These are phyloP conservation scores for Craspedostauros australis DNA, from an alignment of 108 stramenopile genomes.

Conservation along the genomic window DNA sequence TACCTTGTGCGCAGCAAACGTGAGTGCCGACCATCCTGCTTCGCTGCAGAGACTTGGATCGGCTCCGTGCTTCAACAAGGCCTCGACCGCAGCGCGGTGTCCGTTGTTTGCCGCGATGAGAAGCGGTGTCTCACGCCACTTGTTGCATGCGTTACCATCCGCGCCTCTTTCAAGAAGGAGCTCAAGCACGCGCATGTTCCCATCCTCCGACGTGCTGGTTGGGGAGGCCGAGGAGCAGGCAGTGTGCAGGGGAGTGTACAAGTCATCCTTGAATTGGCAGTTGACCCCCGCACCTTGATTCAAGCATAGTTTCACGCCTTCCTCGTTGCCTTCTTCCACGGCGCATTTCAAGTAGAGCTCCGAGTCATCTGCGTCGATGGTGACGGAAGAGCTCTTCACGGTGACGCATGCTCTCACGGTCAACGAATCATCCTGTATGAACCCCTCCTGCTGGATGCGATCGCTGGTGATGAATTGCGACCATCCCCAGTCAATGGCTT, in stretches of 20 bases:
- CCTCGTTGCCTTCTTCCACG: slow-evolving; percentile 85
- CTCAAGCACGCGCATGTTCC: slow-evolving; percentile 69
- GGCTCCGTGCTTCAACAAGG: slow-evolving; percentile 67
- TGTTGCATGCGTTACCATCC: slow-evolving; percentile 88
- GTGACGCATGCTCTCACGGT: slow-evolving; percentile 75
- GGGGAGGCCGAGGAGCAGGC: slow-evolving; percentile 64
- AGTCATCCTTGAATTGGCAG: slow-evolving; percentile 90
- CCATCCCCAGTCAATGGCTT: slow-evolving; percentile 93
- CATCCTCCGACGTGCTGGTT: slow-evolving; percentile 22
- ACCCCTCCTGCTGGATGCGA: slow-evolving; percentile 81
- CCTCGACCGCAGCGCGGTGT: slow-evolving; percentile 77
- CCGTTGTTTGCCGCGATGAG: slow-evolving; percentile 88
- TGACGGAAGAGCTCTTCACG: slow-evolving; percentile 67
- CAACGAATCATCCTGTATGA: slow-evolving; percentile 58
- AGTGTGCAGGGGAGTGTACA: slow-evolving; percentile 86
- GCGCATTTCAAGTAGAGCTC: slow-evolving; percentile 88
- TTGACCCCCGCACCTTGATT: slow-evolving; percentile 78
- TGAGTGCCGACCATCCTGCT: slow-evolving; percentile 85
- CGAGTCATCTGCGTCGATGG: slow-evolving; percentile 79
- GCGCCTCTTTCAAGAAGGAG: slow-evolving; percentile 72
- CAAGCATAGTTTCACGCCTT: slow-evolving; percentile 71
- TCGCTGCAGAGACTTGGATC: slow-evolving; percentile 80
- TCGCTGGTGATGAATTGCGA: slow-evolving; percentile 86
- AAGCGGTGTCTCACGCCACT: slow-evolving; percentile 85
- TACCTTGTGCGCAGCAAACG: slow-evolving; percentile 90